Conservation (phyloP, 2,329 filamentous ascomycete genomes). For the Dothidotthia symphoricarpi region DNA sequence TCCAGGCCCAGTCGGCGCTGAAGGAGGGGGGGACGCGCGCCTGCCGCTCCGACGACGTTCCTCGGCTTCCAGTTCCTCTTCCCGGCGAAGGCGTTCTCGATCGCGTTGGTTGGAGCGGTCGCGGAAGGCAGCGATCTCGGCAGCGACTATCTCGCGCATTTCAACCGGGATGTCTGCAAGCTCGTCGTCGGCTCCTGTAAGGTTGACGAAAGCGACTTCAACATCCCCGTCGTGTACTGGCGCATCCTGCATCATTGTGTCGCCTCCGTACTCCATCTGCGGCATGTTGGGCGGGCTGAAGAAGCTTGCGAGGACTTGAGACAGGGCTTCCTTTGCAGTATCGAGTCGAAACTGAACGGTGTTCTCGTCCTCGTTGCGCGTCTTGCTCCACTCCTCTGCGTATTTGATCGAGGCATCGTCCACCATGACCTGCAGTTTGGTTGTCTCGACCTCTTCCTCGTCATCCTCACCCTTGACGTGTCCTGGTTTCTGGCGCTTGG, state of each 20-base stretch:
- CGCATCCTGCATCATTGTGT: slow-evolving; percentile 66
- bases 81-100: slow-evolving; percentile 77
- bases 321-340: slow-evolving; percentile 65
- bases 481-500: slow-evolving; percentile 66
- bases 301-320: slow-evolving; percentile 66
- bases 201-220: slow-evolving; percentile 85
- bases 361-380: slow-evolving; percentile 61
- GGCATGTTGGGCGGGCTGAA: slow-evolving; percentile 59
- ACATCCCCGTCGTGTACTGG: slow-evolving; percentile 57
- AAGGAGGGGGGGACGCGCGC: slow-evolving; percentile 66
- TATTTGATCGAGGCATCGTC: slow-evolving; percentile 83
- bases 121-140: slow-evolving; percentile 90
- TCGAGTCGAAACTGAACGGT: slow-evolving; percentile 67
- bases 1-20: slow-evolving; percentile 60
- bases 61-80: slow-evolving; percentile 88
- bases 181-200: slow-evolving; percentile 76
- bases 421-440: slow-evolving; percentile 66
- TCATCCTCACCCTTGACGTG: slow-evolving; percentile 44
- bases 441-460: slow-evolving; percentile 59
- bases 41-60: slow-evolving; percentile 72
- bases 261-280: slow-evolving; percentile 60
- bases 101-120: slow-evolving; percentile 88
- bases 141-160: slow-evolving; percentile 91
- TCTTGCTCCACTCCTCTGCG: slow-evolving; percentile 75
- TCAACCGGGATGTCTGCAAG: slow-evolving; percentile 92